Evolutionary conservation across 108 stramenopile species (phyloP).

Genomic region (Conticribra weissflogii): DNA sequence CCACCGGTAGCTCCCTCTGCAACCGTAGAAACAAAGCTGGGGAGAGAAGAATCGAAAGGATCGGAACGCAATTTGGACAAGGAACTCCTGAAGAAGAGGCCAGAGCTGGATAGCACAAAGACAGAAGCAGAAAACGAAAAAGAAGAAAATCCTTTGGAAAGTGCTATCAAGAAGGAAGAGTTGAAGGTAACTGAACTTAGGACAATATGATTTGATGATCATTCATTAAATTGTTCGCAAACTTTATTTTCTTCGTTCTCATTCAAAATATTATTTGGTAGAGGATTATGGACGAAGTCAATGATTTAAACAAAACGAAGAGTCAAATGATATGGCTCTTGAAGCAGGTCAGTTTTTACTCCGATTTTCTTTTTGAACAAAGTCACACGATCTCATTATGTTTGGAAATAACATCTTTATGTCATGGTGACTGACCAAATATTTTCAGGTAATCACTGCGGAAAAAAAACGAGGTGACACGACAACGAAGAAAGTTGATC

Average conservation of each 20-base stretch:
- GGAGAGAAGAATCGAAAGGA: background rate
- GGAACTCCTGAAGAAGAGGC: conserved; percentile 4
- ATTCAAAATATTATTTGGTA: background rate
- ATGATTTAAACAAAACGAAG: conserved; percentile 40
- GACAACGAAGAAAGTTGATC: background rate
- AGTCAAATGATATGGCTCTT: conserved; percentile 51
- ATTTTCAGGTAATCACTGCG: conserved; percentile 34
- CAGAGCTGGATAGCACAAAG: conserved; percentile 11
- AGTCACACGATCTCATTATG: background rate
- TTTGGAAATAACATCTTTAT: background rate
- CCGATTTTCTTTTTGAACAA: background rate
- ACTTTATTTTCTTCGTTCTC: background rate
- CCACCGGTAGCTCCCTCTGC: too few species aligned
- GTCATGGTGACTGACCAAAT: background rate
- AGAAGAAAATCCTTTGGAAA: conserved; percentile 10
- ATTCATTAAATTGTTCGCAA: background rate
- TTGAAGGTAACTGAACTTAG: conserved; percentile 33
- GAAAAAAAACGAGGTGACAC: conserved; percentile 32
- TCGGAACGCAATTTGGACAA: background rate
- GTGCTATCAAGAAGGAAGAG: conserved; percentile 33
- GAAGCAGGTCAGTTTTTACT: conserved; percentile 30
- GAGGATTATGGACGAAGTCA: conserved; percentile 38
- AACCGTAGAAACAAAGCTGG: background rate
- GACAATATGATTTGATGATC: too few species aligned
- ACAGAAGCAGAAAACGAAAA: too few species aligned